phyloP scores from a whole-genome alignment of 805 yeast species.

The Candida maltosa region DNA sequence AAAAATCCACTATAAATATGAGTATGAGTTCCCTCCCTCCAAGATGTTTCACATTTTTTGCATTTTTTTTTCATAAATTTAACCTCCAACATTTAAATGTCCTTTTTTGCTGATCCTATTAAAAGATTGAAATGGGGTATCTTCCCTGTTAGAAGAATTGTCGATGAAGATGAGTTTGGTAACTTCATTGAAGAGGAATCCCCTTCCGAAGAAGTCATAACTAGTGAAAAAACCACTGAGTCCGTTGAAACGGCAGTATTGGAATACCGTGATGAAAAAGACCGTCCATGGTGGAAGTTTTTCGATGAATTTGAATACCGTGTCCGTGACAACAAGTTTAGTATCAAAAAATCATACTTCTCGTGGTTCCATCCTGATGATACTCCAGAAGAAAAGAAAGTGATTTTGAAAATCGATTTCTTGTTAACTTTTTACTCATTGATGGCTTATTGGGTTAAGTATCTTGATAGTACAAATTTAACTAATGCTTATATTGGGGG shows the following conservation, averaged over 20 bases:
- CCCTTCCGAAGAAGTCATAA: too few relatives aligned
- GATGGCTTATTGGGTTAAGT: conserved; percentile 61
- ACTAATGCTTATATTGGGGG: conserved; percentile 68
- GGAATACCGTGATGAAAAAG: conserved; percentile 34
- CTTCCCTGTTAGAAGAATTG: conserved; percentile 29
- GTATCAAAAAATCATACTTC: conserved; percentile 27
- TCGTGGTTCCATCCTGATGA: conserved; percentile 50
- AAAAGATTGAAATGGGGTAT: conserved; percentile 31
- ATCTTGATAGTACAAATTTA: conserved; percentile 58
- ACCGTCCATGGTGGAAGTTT: conserved; percentile 32
- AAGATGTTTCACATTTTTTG: too few relatives aligned
- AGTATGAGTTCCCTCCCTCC: too few relatives aligned
- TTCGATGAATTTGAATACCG: conserved; percentile 63
- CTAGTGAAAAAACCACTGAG: too few relatives aligned
- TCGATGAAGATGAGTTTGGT: conserved; percentile 25
- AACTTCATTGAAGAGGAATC: conserved; percentile 7
- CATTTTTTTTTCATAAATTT: too few relatives aligned
- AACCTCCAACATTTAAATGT: too few relatives aligned
- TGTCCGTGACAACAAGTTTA: conserved; percentile 24
- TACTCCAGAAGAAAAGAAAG: conserved; percentile 33
- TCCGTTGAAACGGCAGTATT: conserved; percentile 1
- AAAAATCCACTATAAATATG: too few relatives aligned
- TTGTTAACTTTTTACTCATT: conserved; percentile 30
- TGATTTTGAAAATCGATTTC: conserved; percentile 30
- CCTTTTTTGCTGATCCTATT: too few relatives aligned